Evolutionary conservation across 2,329 filamentous ascomycete species (phyloP).

Genomic region (Penicillium verrucosum): DNA sequence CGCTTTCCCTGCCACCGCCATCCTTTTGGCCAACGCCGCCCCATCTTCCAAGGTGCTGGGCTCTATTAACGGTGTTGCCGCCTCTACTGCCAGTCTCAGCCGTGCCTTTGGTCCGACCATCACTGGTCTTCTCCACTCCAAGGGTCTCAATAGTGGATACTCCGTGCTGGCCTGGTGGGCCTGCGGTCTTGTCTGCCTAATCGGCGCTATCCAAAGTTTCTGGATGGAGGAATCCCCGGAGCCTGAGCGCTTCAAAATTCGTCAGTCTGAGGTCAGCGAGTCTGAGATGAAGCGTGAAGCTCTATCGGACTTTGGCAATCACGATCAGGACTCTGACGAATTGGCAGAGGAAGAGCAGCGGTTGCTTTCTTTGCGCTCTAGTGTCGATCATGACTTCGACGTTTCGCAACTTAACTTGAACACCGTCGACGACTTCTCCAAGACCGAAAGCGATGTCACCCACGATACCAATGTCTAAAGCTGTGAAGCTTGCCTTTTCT

Average conservation of each 20-base stretch:
- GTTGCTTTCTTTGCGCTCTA: slow-evolving; percentile 37
- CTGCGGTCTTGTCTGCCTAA: slow-evolving; percentile 70
- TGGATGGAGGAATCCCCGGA: slow-evolving; percentile 65
- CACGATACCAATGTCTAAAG: slow-evolving; percentile 9
- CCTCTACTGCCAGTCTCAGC: slow-evolving; percentile 84
- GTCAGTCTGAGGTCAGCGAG: slow-evolving; percentile 28
- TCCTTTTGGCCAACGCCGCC: slow-evolving; percentile 83
- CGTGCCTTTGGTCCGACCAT: slow-evolving; percentile 85
- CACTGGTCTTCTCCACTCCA: slow-evolving; percentile 78
- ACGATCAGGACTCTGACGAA: slow-evolving; percentile 22
- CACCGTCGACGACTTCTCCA: slow-evolving; percentile 11
- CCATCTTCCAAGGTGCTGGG: slow-evolving; percentile 81
- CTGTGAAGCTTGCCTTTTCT: background rate
- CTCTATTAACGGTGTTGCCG: slow-evolving; percentile 87
- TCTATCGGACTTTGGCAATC: slow-evolving; percentile 22
- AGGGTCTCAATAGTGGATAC: slow-evolving; percentile 74
- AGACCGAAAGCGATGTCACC: slow-evolving; percentile 9
- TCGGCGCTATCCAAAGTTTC: slow-evolving; percentile 71
- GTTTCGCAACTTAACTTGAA: slow-evolving; percentile 26
- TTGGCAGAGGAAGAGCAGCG: slow-evolving; percentile 35
- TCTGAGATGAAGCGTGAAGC: slow-evolving; percentile 26
- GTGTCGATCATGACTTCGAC: slow-evolving; percentile 34
- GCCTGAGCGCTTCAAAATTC: slow-evolving; percentile 37
- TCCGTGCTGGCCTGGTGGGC: slow-evolving; percentile 94
- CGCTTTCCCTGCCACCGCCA: slow-evolving; percentile 84